phyloP scores from a whole-genome alignment of 345 rosid genomes.

The Lagerstroemia speciosa region DNA sequence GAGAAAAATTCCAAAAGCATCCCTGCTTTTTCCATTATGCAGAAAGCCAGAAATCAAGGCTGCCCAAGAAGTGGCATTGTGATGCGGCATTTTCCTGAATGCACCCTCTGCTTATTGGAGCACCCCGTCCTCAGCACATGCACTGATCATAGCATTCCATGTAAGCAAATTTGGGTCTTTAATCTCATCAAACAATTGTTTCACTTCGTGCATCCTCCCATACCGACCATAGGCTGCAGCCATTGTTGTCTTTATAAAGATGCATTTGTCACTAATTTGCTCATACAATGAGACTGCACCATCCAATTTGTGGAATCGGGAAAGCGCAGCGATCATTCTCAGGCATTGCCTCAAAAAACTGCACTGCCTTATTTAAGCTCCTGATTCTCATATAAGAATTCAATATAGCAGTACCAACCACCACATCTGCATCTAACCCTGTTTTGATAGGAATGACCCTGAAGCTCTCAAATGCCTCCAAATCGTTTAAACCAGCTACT shows the following conservation, averaged over 20 bases:
- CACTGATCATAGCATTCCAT: not conserved
- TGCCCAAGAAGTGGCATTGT: not conserved
- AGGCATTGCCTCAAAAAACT: not conserved
- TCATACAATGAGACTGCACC: not conserved
- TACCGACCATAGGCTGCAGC: not conserved
- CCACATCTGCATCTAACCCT: not conserved
- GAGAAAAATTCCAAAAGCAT: not conserved
- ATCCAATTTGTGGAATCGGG: not conserved
- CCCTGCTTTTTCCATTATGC: slow-evolving; percentile 1
- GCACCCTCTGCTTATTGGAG: not conserved
- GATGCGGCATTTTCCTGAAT: not conserved
- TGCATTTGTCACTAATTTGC: not conserved
- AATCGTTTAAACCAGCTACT: not conserved
- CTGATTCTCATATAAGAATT: not conserved
- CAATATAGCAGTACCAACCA: not conserved
- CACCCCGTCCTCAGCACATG: not conserved
- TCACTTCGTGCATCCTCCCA: not conserved
- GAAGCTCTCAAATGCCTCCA: not conserved
- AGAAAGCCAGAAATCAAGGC: slow-evolving; percentile 2
- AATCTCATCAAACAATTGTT: not conserved
- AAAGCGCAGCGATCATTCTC: not conserved
- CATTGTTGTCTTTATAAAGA: not conserved
- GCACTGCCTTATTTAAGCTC: not conserved
- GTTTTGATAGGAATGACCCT: not conserved
- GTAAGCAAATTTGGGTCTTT: not conserved